Base-by-base conservation (phyloP, 2,329 filamentous ascomycete species). In the Geosmithia flava region DNA sequence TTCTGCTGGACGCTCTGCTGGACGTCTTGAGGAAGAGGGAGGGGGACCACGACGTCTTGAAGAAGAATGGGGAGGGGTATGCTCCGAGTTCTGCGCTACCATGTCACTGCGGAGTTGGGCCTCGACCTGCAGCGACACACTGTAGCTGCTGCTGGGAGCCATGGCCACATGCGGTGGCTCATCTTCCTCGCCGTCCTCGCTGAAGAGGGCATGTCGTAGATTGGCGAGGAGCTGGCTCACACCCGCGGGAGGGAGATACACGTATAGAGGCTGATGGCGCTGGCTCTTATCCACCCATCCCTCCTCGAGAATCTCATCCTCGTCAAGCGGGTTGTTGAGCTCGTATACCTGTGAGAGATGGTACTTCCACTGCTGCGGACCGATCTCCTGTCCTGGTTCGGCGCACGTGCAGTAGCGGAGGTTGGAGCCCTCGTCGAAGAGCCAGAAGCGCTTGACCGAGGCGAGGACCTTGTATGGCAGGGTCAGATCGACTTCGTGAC, bases 361-460 rank as follows among this genome's bases (percentile, higher is more conserved):
- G 49, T 63, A 64, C 2, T 51, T 54, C 59, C 59, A 65, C 42
- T 33, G 44, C 11, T 17, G 27, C n/a, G 7, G 44, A 33, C 16
- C 2, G 48, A 1, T 70, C n/a, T 55, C 49, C 55, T 70, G 70
- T 0, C 70, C 64, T 1, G 64, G 58, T 0, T 73, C 67, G 16
- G 82, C 68, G 11, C 68, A 68, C 15, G 76, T 78, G 70, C 83
- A 79, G 55, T 82, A 81, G 47, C 66, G 71, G 8, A 84, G 59
- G 48, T 73, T 62, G 68, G 74, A 30, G 56, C 62, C 16, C 33
- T 37, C 33, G 66, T 76, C 68, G 53, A 81, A 80, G 16, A 84
- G 66, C 81, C 81, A 85, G 54, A 82, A 68, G n/a, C 80, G 76
- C 17, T 62, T 66, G 5, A 81, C 75, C 16, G 70, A 66, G 3